Evolutionary conservation across 2,329 filamentous ascomycete species (phyloP), one percentile per base, ranked within the genome.

Genomic region (Hypoxylon sp.): DNA sequence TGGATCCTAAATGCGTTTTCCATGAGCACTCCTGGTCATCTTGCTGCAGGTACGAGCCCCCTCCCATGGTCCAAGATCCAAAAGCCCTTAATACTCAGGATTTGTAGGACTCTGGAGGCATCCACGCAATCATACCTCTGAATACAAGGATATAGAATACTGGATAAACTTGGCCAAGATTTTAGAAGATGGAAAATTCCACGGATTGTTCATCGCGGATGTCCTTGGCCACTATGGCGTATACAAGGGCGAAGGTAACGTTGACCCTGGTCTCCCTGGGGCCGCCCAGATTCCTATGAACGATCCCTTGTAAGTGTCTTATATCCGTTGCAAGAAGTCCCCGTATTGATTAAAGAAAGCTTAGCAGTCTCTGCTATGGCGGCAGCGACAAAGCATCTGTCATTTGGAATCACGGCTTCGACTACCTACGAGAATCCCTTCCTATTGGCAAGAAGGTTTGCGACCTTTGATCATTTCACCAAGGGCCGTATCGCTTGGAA

Each of bases 401-500:
- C 83, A 0, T 90, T 90, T 70, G 88, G 83, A 0, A 87, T 91
- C 66, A 90, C 88, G 0, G 85, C 86, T 0, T 88, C 86, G 0
- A 90, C 88, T 1, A 86, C 86, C 0, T 90, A 89, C 60, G 87
- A 89, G 65, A 85, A 86, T 0, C 88, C 88, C 0, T 90, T 88
- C 63, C 76, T 89, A 2, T 79, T 90, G 0, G 88, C 88, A 0
- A 88, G 88, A 74, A 80, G 87, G 0, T 89, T 90, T 54, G 88
- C 86, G 0, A 88, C 87, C 0, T 77, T 90, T 0, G 88, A 90
- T 67, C 88, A 90, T 75, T 78, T 91, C 35, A 90, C 88, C 0
- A 80, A 83, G 5, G 88, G 88, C 0, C 81, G 88, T 0, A 82
- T 90, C 27, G 88, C 86, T 0, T 90, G 89, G 89, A 91, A 91